Conservation (phyloP, 441 rosid genomes). For the Theobroma grandiflorum region DNA sequence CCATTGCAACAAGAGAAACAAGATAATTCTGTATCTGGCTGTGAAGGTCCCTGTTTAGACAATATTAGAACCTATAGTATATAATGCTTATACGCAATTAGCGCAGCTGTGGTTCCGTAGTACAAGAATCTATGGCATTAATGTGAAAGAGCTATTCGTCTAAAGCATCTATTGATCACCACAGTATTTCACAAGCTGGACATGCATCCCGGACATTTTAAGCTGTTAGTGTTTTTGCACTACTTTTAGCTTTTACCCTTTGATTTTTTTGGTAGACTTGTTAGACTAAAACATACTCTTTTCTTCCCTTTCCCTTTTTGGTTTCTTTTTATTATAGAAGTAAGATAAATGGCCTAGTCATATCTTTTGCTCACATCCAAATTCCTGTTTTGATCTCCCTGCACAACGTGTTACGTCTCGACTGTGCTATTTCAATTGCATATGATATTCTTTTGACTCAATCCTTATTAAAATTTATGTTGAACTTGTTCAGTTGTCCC, state of each 20-base stretch:
- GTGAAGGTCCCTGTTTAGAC: neutral
- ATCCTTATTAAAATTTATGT: constrained; percentile 33
- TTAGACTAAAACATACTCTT: neutral
- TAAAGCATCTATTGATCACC: neutral
- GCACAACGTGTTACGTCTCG: constrained; percentile 19
- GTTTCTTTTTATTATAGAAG: neutral
- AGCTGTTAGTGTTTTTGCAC: neutral
- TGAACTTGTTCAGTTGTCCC: constrained; percentile 31
- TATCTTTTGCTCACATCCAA: constrained; percentile 20
- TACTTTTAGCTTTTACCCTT: neutral
- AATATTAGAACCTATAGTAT: neutral
- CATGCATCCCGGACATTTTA: neutral
- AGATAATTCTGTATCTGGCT: neutral
- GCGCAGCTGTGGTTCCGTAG: neutral
- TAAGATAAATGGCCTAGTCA: neutral
- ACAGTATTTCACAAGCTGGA: neutral
- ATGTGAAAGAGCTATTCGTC: neutral
- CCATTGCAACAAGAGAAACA: constrained; percentile 3
- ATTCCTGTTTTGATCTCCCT: constrained; percentile 20
- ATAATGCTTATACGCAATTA: neutral
- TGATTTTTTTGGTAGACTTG: constrained; percentile 12
- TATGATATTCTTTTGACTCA: constrained; percentile 23
- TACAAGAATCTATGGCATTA: neutral
- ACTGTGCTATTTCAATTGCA: constrained; percentile 30
- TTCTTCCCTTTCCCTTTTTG: constrained; percentile 6